Base-by-base conservation (phyloP, 495 filamentous ascomycete species). In the Symbiotaphrina buchneri region DNA sequence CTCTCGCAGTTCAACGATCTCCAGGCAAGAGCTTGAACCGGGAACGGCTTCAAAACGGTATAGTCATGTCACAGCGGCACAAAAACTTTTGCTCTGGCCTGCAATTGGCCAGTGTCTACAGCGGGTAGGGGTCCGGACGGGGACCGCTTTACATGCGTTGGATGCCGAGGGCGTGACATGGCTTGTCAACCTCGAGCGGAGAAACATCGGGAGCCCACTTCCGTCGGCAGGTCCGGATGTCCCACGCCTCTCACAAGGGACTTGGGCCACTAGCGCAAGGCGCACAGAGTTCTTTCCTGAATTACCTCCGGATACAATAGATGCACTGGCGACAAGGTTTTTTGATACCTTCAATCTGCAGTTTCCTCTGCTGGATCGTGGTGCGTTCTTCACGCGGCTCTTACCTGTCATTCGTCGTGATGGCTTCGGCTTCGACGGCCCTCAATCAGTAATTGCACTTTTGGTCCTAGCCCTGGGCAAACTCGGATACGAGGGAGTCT, bases 61-160 rank as follows among this genome's bases (percentile, higher is more conserved):
- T 35, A 18, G 25, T 5, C 32, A 16, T 14, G 13, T 32, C n/a
- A 11, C 63, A 17, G 56, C 61, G 1, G 58, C 62, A 17, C 63
- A 69, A 40, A 61, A 61, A 43, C 55, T 69, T 47, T 47, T 69
- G 25, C 53, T 54, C 5, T 71, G 66, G 66, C 65, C 66, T 3
- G 53, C 52, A 21, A 47, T 69, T 24, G 55, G 59, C 30, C 54
- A 60, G 35, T 44, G 62, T 1, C 44, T 66, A 16, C 50, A 31
- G 32, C 30, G 6, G 26, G 55, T 19, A 47, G 56, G 34, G 43
- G 52, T 43, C 5, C 15, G 33, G 20, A 33, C 34, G n/a, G 22
- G 33, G 4, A 18, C 23, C 4, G 47, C 49, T 18, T 30, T 52
- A 10, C 34, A 47, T 18, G 29, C 31, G 16, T 31, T 51, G 13